Percentiles rank a stretch among this genome's conserved stretches.
Evolutionary conservation across 331 rosid genomes (phyloP).

Genomic region (Saraca asoca): DNA sequence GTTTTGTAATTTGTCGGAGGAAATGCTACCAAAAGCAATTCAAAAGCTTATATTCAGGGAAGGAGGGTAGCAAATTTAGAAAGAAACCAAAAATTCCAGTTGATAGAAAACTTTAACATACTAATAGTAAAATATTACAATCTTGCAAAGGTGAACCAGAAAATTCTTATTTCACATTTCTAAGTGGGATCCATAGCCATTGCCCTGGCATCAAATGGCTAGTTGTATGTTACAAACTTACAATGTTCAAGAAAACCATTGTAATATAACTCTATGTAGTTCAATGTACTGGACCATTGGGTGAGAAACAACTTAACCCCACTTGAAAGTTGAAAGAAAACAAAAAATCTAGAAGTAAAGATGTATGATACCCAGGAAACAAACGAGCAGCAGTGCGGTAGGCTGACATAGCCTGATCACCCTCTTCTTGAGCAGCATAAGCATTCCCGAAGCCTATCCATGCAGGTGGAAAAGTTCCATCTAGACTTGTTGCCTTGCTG

Average conservation of each 20-base stretch:
- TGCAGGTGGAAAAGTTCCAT: slow-evolving; percentile 91
- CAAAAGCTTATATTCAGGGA: no score
- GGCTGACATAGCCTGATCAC: slow-evolving; percentile 97
- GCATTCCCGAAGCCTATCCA: slow-evolving; percentile 98
- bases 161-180: no score
- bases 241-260: not conserved
- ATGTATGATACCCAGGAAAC: slow-evolving; percentile 78
- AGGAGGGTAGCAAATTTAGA: not conserved
- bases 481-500: slow-evolving; percentile 94
- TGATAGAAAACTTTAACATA: slow-evolving; percentile 1
- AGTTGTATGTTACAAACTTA: not conserved
- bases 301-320: slow-evolving; percentile 16
- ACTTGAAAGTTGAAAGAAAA: not conserved
- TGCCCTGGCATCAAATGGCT: no score
- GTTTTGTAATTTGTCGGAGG: no score
- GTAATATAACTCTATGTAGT: not conserved
- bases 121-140: not conserved
- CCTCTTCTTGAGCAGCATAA: slow-evolving; percentile 92
- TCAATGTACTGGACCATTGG: slow-evolving; percentile 22
- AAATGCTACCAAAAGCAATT: no score
- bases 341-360: slow-evolving; percentile 10
- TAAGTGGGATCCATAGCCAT: no score
- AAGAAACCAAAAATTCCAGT: not conserved
- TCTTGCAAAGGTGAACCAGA: no score
- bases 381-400: slow-evolving; percentile 98